Percentiles rank a stretch among this genome's conserved stretches.
phyloP scores from a whole-genome alignment of 2,329 filamentous ascomycete species.

The Colletotrichum sidae region DNA sequence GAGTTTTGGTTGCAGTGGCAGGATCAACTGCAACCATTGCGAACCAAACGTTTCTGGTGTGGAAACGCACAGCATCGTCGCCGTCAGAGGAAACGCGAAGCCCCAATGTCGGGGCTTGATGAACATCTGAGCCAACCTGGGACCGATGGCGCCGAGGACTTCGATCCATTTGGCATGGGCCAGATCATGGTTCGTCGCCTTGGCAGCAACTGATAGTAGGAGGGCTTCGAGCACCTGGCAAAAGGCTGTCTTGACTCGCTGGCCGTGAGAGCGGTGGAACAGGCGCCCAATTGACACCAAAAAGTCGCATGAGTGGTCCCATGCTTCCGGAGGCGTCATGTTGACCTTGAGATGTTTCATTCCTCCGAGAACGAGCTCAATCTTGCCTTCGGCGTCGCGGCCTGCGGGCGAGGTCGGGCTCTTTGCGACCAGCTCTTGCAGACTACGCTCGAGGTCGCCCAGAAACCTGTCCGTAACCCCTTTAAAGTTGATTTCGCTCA shows the following conservation, averaged over 20 bases:
- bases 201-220: conserved; percentile 86
- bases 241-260: conserved; percentile 91
- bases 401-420: conserved; percentile 67
- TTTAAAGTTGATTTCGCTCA: conserved; percentile 92
- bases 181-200: conserved; percentile 79
- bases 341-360: conserved; percentile 91
- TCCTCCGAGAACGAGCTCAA: conserved; percentile 87
- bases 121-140: conserved; percentile 85
- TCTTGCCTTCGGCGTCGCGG: conserved; percentile 80
- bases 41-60: conserved; percentile 83
- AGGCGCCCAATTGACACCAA: conserved; percentile 83
- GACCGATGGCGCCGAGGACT: conserved; percentile 82
- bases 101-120: conserved; percentile 93
- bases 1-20: conserved; percentile 81
- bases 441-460: conserved; percentile 79
- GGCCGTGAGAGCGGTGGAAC: conserved; percentile 87
- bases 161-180: conserved; percentile 87
- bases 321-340: conserved; percentile 77
- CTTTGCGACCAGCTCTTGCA: conserved; percentile 81
- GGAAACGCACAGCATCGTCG: conserved; percentile 88
- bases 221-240: conserved; percentile 92
- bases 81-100: conserved; percentile 87
- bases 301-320: conserved; percentile 91
- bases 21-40: conserved; percentile 88
- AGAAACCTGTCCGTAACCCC: conserved; percentile 87